Evolutionary conservation across 176 grass and related monocot genomes (phyloP).

Genomic region (Zizania latifolia): DNA sequence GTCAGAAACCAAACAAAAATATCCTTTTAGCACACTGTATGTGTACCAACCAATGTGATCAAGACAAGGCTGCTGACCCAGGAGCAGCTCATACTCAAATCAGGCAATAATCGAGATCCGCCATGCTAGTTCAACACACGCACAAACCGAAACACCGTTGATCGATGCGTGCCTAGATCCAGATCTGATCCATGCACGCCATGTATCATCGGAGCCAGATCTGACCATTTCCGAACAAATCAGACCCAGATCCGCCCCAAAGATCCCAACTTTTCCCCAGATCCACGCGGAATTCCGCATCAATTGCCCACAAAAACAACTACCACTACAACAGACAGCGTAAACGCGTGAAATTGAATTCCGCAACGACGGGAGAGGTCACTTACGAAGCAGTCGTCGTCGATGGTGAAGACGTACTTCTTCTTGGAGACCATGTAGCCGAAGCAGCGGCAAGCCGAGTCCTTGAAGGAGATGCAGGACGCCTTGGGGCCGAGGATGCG

Average conservation of each 20-base stretch:
- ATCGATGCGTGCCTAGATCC: constrained; percentile 34
- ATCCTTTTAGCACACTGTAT: background rate
- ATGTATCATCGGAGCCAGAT: constrained; percentile 1
- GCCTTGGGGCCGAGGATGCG: constrained; percentile 93
- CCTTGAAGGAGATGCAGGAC: constrained; percentile 94
- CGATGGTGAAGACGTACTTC: constrained; percentile 95
- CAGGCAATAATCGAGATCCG: constrained; percentile 10
- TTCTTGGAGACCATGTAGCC: constrained; percentile 96
- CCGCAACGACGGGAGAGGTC: too few species aligned
- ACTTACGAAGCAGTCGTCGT: constrained; percentile 86
- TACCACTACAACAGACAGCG: background rate
- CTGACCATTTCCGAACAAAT: constrained; percentile 19
- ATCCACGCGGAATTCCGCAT: constrained; percentile 16
- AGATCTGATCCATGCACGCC: constrained; percentile 4
- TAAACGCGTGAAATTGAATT: background rate
- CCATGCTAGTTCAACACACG: background rate
- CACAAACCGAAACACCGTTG: background rate
- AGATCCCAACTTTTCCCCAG: background rate
- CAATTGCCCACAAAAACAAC: too few species aligned
- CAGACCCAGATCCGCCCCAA: constrained; percentile 13
- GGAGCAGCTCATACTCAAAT: background rate
- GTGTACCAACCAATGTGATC: background rate
- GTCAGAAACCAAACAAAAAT: background rate
- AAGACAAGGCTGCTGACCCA: background rate
- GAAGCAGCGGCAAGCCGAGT: constrained; percentile 91